phyloP scores from a whole-genome alignment of 2,329 filamentous ascomycete genomes.

The Verticillium nonalfalfae region DNA sequence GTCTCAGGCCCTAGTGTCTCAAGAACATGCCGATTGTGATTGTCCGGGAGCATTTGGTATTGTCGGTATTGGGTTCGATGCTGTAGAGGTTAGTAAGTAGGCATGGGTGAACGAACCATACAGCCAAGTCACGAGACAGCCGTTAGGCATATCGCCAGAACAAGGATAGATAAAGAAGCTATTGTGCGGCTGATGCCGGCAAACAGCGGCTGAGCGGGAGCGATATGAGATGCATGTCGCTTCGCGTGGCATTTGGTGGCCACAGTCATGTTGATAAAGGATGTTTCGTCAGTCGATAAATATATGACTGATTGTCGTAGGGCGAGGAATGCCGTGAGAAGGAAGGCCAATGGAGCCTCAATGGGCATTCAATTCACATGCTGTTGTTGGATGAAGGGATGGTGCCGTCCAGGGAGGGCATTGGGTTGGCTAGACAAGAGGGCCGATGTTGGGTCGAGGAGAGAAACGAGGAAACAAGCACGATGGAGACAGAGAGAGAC shows the following conservation, averaged over 20 bases:
- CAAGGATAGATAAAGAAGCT: not conserved
- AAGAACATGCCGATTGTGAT: not conserved
- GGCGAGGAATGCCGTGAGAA: too few species aligned
- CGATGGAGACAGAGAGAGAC: not conserved
- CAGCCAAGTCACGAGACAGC: not conserved
- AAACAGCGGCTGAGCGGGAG: not conserved
- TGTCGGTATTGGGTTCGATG: not conserved
- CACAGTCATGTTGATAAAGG: too few species aligned
- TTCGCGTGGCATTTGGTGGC: too few species aligned
- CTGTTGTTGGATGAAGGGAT: too few species aligned
- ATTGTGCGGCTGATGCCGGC: not conserved
- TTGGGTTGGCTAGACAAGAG: not conserved
- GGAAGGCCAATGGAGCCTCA: too few species aligned
- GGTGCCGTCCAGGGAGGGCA: not conserved
- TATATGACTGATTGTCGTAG: too few species aligned
- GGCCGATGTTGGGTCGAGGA: not conserved
- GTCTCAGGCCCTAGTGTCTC: not conserved
- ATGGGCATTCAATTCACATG: too few species aligned
- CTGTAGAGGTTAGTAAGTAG: too few species aligned
- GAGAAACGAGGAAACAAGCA: not conserved
- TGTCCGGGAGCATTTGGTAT: not conserved
- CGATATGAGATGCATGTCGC: too few species aligned
- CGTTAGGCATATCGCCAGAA: not conserved
- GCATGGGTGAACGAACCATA: not conserved
- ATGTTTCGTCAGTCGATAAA: too few species aligned